Percentiles rank a stretch among this genome's conserved stretches.
phyloP scores from a whole-genome alignment of 306 rosid genomes.

The Medicago arabica region DNA sequence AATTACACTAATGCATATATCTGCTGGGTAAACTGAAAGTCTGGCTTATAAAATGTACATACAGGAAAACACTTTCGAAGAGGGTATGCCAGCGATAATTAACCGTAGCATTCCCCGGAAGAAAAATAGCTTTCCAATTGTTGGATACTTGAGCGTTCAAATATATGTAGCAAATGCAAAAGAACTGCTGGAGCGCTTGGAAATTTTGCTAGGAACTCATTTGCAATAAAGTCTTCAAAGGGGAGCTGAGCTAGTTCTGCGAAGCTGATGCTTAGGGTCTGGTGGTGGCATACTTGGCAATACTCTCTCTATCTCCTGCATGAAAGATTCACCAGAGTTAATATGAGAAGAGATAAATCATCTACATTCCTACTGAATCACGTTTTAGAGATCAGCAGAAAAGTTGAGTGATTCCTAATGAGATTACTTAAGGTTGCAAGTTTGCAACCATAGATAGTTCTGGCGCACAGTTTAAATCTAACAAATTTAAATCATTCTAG shows the following conservation, averaged over 20 bases:
- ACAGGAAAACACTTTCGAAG: constrained; percentile 40
- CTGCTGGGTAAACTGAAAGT: constrained; percentile 31
- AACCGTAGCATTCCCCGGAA: constrained; percentile 35
- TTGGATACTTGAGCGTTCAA: constrained; percentile 34
- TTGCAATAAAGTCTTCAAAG: constrained; percentile 44
- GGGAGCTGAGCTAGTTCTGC: constrained; percentile 59
- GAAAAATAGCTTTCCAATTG: constrained; percentile 37
- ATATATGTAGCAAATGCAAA: constrained; percentile 38
- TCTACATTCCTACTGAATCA: background rate
- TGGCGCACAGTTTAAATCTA: no score
- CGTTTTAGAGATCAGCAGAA: no score
- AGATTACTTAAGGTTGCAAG: no score
- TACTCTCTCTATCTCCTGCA: constrained; percentile 54
- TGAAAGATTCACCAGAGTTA: constrained; percentile 36
- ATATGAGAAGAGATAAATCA: constrained; percentile 24
- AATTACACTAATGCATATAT: constrained; percentile 28
- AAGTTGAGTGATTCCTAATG: no score
- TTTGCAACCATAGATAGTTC: no score
- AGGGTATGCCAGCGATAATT: constrained; percentile 32
- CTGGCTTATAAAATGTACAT: constrained; percentile 46
- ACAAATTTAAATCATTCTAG: no score
- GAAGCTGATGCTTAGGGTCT: constrained; percentile 58
- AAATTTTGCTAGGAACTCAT: constrained; percentile 17
- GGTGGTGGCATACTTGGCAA: constrained; percentile 51
- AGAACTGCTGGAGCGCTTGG: constrained; percentile 18